A percentile compares a stretch with the other conserved stretches of the same genome.
Conservation (phyloP, 371 early-diverging fungal genomes). For the Mucor saturninus region DNA sequence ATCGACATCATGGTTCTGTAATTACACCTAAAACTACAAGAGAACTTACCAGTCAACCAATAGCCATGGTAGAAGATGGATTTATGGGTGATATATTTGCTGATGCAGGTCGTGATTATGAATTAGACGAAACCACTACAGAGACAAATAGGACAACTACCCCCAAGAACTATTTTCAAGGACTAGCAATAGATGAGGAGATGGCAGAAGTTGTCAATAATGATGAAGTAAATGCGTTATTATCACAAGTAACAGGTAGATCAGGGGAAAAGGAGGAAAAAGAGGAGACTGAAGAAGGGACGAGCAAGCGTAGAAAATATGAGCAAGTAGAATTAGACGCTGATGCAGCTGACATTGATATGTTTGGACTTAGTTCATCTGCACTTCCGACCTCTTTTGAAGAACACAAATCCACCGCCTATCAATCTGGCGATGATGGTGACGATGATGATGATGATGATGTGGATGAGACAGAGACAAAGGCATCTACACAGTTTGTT, state of each 20-base stretch:
- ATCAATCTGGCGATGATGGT: conserved; percentile 65
- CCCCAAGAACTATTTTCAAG: conserved; percentile 33
- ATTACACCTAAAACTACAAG: conserved; percentile 39
- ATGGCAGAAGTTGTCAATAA: conserved; percentile 22
- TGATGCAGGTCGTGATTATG: conserved; percentile 83
- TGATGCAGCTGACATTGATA: conserved; percentile 53
- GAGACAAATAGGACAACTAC: not conserved
- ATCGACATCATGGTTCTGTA: conserved; percentile 31
- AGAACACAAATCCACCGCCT: conserved; percentile 45
- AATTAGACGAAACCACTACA: conserved; percentile 46
- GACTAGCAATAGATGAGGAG: conserved; percentile 25
- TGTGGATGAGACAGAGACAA: conserved; percentile 10
- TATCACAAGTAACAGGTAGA: conserved; percentile 24
- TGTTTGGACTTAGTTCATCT: conserved; percentile 48
- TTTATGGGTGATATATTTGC: conserved; percentile 81
- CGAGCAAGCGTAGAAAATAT: conserved; percentile 16
- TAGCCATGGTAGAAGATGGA: conserved; percentile 26
- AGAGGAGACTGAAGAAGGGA: not conserved
- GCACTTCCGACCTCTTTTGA: conserved; percentile 54
- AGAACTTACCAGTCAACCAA: conserved; percentile 20
- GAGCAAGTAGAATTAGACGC: conserved; percentile 31
- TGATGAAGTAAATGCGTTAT: conserved; percentile 26
- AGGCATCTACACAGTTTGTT: conserved; percentile 52
- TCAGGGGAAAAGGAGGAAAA: not conserved
- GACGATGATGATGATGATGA: conserved; percentile 36